Evolutionary conservation across 108 stramenopile species (phyloP).

Genomic region (Pelagomonas calceolata): DNA sequence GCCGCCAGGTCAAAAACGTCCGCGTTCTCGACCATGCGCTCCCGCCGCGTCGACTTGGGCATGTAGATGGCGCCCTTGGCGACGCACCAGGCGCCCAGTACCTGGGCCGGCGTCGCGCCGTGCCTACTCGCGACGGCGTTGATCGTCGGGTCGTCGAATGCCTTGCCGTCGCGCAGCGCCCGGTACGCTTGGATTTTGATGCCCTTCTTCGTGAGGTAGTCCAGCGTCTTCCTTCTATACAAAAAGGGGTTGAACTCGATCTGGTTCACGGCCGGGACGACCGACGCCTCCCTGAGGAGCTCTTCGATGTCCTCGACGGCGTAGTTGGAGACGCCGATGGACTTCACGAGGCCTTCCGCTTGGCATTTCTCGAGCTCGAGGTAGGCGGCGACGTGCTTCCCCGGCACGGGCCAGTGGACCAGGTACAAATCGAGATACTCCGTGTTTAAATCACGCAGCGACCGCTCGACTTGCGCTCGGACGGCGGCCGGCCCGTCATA

Average conservation of each 20-base stretch:
- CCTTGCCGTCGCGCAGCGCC: constrained; percentile 71
- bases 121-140: constrained; percentile 41
- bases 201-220: constrained; percentile 52
- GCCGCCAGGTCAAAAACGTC: constrained; percentile 69
- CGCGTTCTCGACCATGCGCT: constrained; percentile 76
- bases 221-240: constrained; percentile 66
- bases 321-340: constrained; percentile 41
- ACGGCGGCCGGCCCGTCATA: constrained; percentile 63
- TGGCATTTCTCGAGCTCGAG: constrained; percentile 47
- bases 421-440: constrained; percentile 76
- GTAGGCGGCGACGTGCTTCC: constrained; percentile 70
- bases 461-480: constrained; percentile 50
- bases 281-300: constrained; percentile 35
- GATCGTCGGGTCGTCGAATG: constrained; percentile 58
- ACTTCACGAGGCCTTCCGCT: constrained; percentile 55
- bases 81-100: constrained; percentile 83
- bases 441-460: constrained; percentile 62
- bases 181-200: constrained; percentile 77
- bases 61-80: constrained; percentile 75
- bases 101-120: constrained; percentile 58
- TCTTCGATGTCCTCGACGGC: constrained; percentile 68
- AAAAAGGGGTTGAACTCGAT: constrained; percentile 86
- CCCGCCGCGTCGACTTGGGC: constrained; percentile 67
- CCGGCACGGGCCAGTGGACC: constrained; percentile 85
- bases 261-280: constrained; percentile 66